Base-by-base conservation (phyloP, 345 rosid genomes). In the Euclidium syriacum region DNA sequence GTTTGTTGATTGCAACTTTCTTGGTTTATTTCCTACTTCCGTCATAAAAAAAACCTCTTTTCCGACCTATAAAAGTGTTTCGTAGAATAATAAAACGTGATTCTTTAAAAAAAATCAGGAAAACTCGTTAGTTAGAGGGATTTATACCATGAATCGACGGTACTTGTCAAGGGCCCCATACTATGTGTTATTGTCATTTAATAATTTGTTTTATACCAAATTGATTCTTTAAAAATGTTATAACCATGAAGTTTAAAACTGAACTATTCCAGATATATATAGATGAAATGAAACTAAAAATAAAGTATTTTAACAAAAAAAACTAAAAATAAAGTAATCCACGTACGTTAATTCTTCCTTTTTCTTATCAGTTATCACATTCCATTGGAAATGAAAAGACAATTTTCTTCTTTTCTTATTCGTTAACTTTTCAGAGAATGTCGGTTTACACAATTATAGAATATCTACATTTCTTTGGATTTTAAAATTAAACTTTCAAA, bases 401-500 rank as follows among this genome's bases (percentile, higher is more conserved):
- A 58, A 27, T 19, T 27, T 44, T 3, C 2, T 5, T 44, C 11
- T 30, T 2, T 47, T 47, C 7, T 48, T 48, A 24, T 50, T 51
- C 39, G 29, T 16, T 42, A 32, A 24, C 46, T 16, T 60, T 59
- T 26, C 23, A 25, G 39, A 34, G 46, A 50, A 24, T 68, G 65
- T 59, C 73, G 52, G 46, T 41, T 38, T 4, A 23, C 39, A 58
- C 36, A 67, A n/a, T n/a, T 17, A 52, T 29, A 58, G 49, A 41
- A 59, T 22, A 20, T 30, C 0, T 40, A 0, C 59, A 41, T 41
- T 30, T 41, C 19, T 41, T 23, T 30, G 30, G 41, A 11, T 59
- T 41, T 50, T 16, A 40, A 51, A n/a, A 41, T 24, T 10, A 30
- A 41, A 32, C 16, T 53, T 24, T 60, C 60, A 51, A 38, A 36